Conservation (phyloP, 164 flowering plant species). For the Liriodendron chinense region DNA sequence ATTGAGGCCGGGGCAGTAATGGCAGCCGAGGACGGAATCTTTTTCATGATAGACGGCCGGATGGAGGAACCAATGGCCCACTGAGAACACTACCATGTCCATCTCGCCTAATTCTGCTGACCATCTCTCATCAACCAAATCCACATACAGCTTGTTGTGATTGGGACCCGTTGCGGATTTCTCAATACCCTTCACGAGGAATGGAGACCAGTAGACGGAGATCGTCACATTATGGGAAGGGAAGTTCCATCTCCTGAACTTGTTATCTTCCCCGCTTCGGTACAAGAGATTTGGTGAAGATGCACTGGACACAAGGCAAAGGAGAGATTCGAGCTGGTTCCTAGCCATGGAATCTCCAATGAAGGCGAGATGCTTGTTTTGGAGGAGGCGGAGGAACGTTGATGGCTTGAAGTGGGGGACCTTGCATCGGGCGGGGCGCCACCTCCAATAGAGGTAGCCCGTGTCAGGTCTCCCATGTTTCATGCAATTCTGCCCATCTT, state of each 20-base stretch:
- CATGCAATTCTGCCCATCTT: slow-evolving; percentile 83
- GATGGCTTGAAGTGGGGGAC: slow-evolving; percentile 71
- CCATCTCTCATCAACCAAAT: slow-evolving; percentile 69
- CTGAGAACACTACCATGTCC: slow-evolving; percentile 64
- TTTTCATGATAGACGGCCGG: slow-evolving; percentile 72
- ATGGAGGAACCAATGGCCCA: slow-evolving; percentile 93
- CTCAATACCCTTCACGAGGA: slow-evolving; percentile 72
- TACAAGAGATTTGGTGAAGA: slow-evolving; percentile 60
- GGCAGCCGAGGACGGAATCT: slow-evolving; percentile 67
- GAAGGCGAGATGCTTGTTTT: slow-evolving; percentile 70
- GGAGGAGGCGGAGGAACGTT: slow-evolving; percentile 49
- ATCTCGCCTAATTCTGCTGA: slow-evolving; percentile 50
- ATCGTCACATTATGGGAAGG: slow-evolving; percentile 53
- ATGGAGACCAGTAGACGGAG: slow-evolving; percentile 90
- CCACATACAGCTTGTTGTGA: slow-evolving; percentile 57
- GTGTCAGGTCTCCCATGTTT: slow-evolving; percentile 73
- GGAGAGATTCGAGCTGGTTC: slow-evolving; percentile 89
- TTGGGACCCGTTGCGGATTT: slow-evolving; percentile 41
- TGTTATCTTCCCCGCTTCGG: slow-evolving; percentile 60
- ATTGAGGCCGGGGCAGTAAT: slow-evolving; percentile 58
- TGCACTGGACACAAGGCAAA: slow-evolving; percentile 62
- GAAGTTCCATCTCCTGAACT: slow-evolving; percentile 73
- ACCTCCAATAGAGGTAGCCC: slow-evolving; percentile 74
- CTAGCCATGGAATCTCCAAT: slow-evolving; percentile 96
- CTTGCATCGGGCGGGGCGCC: slow-evolving; percentile 67